phyloP scores from a whole-genome alignment of 1,139 yeast genomes.

The Magnusiomyces tetraspermus region DNA sequence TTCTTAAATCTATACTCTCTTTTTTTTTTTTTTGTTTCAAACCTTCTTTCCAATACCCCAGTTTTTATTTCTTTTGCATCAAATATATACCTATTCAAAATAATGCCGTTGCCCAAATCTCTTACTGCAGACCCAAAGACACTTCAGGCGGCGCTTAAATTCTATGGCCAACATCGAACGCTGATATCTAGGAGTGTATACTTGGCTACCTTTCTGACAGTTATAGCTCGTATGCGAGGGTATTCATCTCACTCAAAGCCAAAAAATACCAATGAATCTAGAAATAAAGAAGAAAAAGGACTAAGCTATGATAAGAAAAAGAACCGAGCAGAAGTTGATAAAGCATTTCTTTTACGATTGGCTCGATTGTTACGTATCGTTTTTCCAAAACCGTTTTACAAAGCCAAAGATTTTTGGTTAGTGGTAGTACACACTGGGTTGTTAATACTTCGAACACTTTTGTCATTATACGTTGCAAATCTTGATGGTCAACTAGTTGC shows the following conservation, averaged over 20 bases:
- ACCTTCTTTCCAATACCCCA: too few species aligned
- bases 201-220: conserved; percentile 20
- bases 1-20: not conserved
- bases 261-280: conserved; percentile 18
- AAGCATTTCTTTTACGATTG: conserved; percentile 27
- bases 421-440: conserved; percentile 52
- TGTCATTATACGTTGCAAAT: conserved; percentile 76
- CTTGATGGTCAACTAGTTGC: conserved; percentile 84
- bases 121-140: not conserved
- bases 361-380: conserved; percentile 28
- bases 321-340: conserved; percentile 29
- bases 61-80: too few species aligned
- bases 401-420: conserved; percentile 32
- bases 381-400: conserved; percentile 29
- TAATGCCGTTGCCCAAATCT: not conserved
- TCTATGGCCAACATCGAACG: conserved; percentile 23
- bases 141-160: conserved; percentile 10
- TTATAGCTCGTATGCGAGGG: conserved; percentile 20
- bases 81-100: too few species aligned
- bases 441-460: conserved; percentile 57
- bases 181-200: conserved; percentile 25
- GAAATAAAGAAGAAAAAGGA: conserved; percentile 11
- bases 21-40: too few species aligned
- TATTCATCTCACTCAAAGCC: not conserved
- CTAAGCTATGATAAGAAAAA: conserved; percentile 7